Evolutionary conservation across 2,329 filamentous ascomycete genomes (phyloP), one percentile per base, ranked within the genome.

Genomic region (Xylariales sp.): DNA sequence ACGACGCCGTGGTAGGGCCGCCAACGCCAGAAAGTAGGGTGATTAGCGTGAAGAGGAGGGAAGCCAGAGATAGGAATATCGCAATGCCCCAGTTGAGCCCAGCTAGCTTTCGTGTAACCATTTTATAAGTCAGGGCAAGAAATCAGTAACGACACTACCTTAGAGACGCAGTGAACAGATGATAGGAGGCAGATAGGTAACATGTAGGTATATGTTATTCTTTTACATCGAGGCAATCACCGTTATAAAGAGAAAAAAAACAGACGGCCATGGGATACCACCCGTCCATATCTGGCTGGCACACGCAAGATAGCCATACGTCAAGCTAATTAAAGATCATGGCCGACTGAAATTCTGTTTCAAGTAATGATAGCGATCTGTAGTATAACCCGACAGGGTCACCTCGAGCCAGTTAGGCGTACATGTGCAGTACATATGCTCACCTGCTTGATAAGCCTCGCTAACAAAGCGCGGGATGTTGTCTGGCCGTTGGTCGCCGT

Each of bases 21-120:
- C 73, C 72, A 1, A 74, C 66, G 14, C 78, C 77, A n/a, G 78
- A 76, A 8, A 77, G 64, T 10, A 80, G 58, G n/a, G 77, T 69
- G 30, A 78, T 53, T 32, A 78, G 67, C 0, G 72, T 69, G 12
- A 78, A 72, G 50, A 75, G 30, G 28, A 75, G 69, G 0, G 75
- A 72, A 39, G 75, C 18, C 12, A 77, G 60, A 34, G 74, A 74
- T 23, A 75, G 62, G 2, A 76, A 9, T 14, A 76, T 62, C 0
- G 73, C 69, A 9, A 69, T 10, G 32, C 59, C 63, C 67, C 72
- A 64, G 62, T 48, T 54, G 65, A 66, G 61, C 9, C 46, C 59
- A 9, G 36, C 48, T 18, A 50, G 23, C 28, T 61, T 71, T 53
- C 52, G 66, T 36, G 63, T 34, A 32, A 43, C 54, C 69, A 74